Percentiles rank a stretch among this genome's conserved stretches.
Evolutionary conservation across 768 basidiomycete species (phyloP).

Genomic region (Termitomyces titanicus): DNA sequence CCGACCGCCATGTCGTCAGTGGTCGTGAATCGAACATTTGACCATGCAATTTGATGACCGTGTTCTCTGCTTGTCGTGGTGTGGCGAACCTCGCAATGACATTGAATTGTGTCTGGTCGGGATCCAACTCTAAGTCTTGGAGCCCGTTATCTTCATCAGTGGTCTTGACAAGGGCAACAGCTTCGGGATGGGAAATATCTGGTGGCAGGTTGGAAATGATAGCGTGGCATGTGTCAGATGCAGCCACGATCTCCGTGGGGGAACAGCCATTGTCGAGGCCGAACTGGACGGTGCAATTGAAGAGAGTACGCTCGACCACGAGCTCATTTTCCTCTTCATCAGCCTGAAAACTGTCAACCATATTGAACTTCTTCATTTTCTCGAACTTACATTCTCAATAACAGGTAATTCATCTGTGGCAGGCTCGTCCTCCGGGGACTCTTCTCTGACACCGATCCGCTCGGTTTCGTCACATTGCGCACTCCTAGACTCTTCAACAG

Average conservation of each 20-base stretch:
- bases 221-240: slow-evolving; percentile 31
- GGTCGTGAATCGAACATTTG: slow-evolving; percentile 18
- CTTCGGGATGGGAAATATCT: slow-evolving; percentile 22
- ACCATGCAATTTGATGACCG: slow-evolving; percentile 30
- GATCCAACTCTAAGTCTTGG: slow-evolving; percentile 18
- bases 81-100: slow-evolving; percentile 26
- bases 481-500: neutral
- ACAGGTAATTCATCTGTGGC: neutral
- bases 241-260: slow-evolving; percentile 28
- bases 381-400: neutral
- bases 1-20: slow-evolving; percentile 26
- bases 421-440: neutral
- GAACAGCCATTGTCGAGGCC: slow-evolving; percentile 26
- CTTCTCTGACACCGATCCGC: neutral
- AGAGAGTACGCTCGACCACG: slow-evolving; percentile 18
- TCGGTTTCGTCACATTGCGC: neutral
- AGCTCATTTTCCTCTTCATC: neutral
- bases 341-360: neutral
- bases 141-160: slow-evolving; percentile 28
- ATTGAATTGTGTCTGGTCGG: slow-evolving; percentile 16
- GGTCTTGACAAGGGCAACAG: slow-evolving; percentile 25
- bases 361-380: neutral
- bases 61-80: slow-evolving; percentile 25
- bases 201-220: slow-evolving; percentile 38
- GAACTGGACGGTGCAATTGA: slow-evolving; percentile 27